phyloP scores from a whole-genome alignment of 2,329 filamentous ascomycete species.

The Penicillium sp. region DNA sequence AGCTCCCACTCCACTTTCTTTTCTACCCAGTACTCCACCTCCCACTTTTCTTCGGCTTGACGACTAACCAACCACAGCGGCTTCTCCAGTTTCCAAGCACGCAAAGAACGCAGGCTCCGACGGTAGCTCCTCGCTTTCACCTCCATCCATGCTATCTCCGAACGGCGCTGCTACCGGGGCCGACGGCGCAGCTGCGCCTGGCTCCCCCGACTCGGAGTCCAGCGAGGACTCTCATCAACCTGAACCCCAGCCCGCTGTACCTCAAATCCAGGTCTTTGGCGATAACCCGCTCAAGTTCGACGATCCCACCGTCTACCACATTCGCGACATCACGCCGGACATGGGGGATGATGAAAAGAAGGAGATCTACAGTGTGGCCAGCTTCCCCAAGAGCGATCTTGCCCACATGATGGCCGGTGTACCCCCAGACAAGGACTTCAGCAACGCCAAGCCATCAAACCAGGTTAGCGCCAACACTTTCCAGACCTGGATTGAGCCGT shows the following conservation, averaged over 20 bases:
- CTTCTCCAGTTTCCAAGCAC: conserved; percentile 48
- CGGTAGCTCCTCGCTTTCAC: conserved; percentile 48
- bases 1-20: conserved; percentile 23
- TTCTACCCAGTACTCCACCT: conserved; percentile 13
- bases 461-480: conserved; percentile 96
- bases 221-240: conserved; percentile 65
- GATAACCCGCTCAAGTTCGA: conserved; percentile 88
- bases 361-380: conserved; percentile 83
- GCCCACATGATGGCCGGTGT: conserved; percentile 84
- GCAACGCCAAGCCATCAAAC: conserved; percentile 87
- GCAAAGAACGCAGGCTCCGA: conserved; percentile 46
- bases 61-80: conserved; percentile 30
- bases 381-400: conserved; percentile 81
- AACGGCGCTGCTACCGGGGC: conserved; percentile 53
- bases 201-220: conserved; percentile 66
- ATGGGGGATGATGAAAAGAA: conserved; percentile 88
- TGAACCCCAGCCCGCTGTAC: conserved; percentile 64
- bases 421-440: conserved; percentile 94
- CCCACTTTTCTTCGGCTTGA: conserved; percentile 23
- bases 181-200: conserved; percentile 66
- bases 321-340: conserved; percentile 72
- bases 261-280: conserved; percentile 85
- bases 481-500: conserved; percentile 88
- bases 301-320: conserved; percentile 94
- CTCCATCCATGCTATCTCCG: conserved; percentile 52